Percentiles rank a stretch among this genome's conserved stretches.
Evolutionary conservation across 2,329 filamentous ascomycete genomes (phyloP).

Genomic region (Tolypocladium capitatum): DNA sequence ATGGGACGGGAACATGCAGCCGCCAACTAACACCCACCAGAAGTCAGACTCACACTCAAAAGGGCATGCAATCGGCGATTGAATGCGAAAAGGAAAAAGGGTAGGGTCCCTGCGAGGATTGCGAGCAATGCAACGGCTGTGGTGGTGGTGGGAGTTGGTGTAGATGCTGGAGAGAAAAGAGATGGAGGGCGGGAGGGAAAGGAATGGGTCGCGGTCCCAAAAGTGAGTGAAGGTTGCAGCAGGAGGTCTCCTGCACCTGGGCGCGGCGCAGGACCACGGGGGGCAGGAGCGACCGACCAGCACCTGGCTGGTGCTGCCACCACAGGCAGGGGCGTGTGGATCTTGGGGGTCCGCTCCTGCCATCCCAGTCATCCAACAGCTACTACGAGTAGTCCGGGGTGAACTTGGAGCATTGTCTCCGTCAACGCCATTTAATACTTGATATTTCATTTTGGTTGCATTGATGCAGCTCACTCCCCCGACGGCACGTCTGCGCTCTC

Average conservation of each 20-base stretch:
- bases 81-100: slow-evolving; percentile 1
- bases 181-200: slow-evolving; percentile 8
- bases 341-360: slow-evolving; percentile 12
- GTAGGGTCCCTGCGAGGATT: not conserved
- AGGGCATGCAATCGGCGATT: not conserved
- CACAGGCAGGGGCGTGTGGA: too few relatives aligned
- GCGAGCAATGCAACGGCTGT: slow-evolving; percentile 4
- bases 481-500: not conserved
- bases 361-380: too few relatives aligned
- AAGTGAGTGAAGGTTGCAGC: slow-evolving; percentile 10
- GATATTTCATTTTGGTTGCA: not conserved
- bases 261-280: not conserved
- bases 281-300: not conserved
- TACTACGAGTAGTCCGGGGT: too few relatives aligned
- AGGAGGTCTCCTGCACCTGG: slow-evolving; percentile 12
- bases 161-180: slow-evolving; percentile 11
- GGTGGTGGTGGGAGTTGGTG: slow-evolving; percentile 7
- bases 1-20: not conserved
- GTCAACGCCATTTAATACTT: too few relatives aligned
- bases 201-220: slow-evolving; percentile 14
- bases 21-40: slow-evolving; percentile 4
- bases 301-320: too few relatives aligned
- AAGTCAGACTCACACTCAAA: slow-evolving; percentile 2
- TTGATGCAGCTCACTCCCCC: not conserved
- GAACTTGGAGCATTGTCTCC: not conserved